Conservation (phyloP, 2,329 filamentous ascomycete genomes). For the Beauveria varroae region DNA sequence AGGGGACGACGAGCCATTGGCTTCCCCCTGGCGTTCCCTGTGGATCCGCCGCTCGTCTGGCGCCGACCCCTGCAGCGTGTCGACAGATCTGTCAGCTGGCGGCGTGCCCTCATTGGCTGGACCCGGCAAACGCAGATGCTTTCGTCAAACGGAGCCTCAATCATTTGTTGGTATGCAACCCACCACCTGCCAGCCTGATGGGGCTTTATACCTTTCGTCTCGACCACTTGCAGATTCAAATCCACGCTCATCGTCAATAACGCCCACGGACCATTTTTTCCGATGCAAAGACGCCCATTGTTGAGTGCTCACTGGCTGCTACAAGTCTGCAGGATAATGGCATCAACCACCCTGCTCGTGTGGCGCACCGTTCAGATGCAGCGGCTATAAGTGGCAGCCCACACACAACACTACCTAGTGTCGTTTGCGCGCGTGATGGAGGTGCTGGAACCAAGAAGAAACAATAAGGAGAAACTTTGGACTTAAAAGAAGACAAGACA, state of each 20-base stretch:
- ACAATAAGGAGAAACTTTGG: neutral
- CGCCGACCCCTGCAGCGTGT: neutral
- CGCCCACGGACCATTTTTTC: neutral
- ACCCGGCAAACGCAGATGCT: neutral
- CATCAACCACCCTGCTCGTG: neutral
- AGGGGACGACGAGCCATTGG: neutral
- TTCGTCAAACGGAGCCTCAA: neutral
- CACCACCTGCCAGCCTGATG: neutral
- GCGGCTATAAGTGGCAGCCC: neutral
- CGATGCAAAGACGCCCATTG: neutral
- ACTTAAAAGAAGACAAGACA: neutral
- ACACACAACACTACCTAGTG: neutral
- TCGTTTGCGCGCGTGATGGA: neutral
- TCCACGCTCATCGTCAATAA: neutral
- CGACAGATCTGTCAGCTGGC: slow-evolving; percentile 1
- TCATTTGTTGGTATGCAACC: neutral
- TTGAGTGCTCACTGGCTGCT: neutral
- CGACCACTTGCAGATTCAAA: neutral
- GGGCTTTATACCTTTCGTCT: neutral
- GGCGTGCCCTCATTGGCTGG: neutral
- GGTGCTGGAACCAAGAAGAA: neutral
- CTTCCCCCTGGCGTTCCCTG: neutral
- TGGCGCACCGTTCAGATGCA: neutral
- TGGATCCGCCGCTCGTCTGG: neutral
- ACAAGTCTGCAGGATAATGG: neutral